Evolutionary conservation across 176 grass and related monocot genomes (phyloP), one percentile per base, ranked within the genome.

Genomic region (Rhipidocladum racemiflorum): DNA sequence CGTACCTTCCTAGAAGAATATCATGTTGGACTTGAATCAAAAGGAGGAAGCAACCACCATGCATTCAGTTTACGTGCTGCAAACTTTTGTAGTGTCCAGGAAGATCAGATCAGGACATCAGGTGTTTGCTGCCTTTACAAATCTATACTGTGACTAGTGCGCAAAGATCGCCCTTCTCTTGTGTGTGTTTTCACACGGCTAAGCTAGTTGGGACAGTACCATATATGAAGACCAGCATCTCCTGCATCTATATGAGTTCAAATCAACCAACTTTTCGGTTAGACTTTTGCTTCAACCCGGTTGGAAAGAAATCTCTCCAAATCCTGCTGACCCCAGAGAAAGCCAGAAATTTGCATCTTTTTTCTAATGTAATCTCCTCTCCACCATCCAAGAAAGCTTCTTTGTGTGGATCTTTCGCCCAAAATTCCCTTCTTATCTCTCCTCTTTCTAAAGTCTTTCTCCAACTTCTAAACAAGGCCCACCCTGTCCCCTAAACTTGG

Each of bases 381-480:
- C 90, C 87, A 92, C 87, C 90, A 92, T 54, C 86, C 60, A n/a
- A 60, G 61, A 92, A 92, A 87, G 89, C 69, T 72, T 84, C 70
- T 84, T 57, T 81, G 70, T 82, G 16, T 84, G 79, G 67, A 53
- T 67, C 81, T 80, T 87, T 88, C 85, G 44, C 73, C 78, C 51
- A 24, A 78, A 88, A 88, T 83, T 86, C 83, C 44, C 83, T 72
- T 76, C 74, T 76, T 81, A 81, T 43, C 79, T 68, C 74, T 50
- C 54, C 32, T 69, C 80, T 83, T 86, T 85, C 72, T 61, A 72
- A 84, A 92, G 90, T 89, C 87, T 83, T 84, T 87, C 80, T 81
- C 84, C 84, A 87, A 89, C 75, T 77, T 87, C 75, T 70, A 89
- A 89, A 89, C 87, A 78, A 92, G 90, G 76, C 84, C 90, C 87